Evolutionary conservation across 768 basidiomycete genomes (phyloP), one percentile per base, ranked within the genome.

Genomic region (Candolleomyces efflorescens): DNA sequence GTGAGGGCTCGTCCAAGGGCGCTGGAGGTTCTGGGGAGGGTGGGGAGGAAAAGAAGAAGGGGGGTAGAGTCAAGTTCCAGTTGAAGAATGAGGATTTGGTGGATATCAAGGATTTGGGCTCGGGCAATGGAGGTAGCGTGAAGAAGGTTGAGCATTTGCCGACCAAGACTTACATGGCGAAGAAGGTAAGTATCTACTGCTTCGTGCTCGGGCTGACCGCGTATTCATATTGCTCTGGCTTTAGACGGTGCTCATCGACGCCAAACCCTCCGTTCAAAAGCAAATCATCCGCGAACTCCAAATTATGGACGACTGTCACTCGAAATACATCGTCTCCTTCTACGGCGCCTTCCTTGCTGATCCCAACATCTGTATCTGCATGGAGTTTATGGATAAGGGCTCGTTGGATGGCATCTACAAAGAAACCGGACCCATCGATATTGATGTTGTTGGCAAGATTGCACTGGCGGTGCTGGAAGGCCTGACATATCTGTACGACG

Each of bases 341-440:
- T 95, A 89, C 69, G 97, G 97, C 60, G 97, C 97, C 53, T 99
- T 94, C 75, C 79, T 98, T 32, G 86, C 90, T 2, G 97, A 99
- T 72, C 96, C 96, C 12, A 98, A 98, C 67, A 96, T 99, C 68
- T 97, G 97, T 72, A 96, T 98, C 53, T 98, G 94, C 75, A 98
- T 99, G 89, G 97, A 99, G 70, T 91, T 74, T 71, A 90, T 90
- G 91, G 90, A 96, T 80, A 94, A 92, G 71, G 91, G 93, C 60
- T 94, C 88, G 9, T 79, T 97, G 9, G 97, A 99, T 70, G 86
- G 88, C 32, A 94, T 99, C 63, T 98, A 98, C 78, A 96, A 97
- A 78, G 87, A 88, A 70, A 92, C 92, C 66, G 97, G 97, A 0
- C 78, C 97, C 27, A 92, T 99, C 66, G 88, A 92, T 62, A 91